These are phyloP conservation scores for Diaporthe sp. DNA, from an alignment of 2,329 filamentous ascomycete species.

Conservation along the genomic window DNA sequence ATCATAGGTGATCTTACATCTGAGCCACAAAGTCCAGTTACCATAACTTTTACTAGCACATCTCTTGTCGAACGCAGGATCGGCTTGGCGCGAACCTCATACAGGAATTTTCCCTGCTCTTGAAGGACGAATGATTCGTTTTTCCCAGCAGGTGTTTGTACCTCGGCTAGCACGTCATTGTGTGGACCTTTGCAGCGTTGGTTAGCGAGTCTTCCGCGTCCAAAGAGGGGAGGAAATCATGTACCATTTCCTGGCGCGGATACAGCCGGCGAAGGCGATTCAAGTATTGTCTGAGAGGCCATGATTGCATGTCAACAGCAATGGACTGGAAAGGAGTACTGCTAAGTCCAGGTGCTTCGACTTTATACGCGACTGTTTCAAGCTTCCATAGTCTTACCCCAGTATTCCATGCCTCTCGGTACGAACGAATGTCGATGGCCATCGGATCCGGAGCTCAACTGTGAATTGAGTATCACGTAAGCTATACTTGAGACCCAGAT, in stretches of 20 bases:
- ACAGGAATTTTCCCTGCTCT: neutral
- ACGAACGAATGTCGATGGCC: neutral
- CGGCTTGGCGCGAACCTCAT: neutral
- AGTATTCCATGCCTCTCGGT: neutral
- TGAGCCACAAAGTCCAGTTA: neutral
- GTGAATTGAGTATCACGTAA: too few relatives aligned
- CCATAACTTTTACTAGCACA: neutral
- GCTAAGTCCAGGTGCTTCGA: neutral
- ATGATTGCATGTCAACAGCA: neutral
- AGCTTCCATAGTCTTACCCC: neutral
- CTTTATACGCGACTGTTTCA: neutral
- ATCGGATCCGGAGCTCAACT: neutral
- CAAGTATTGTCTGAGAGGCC: neutral
- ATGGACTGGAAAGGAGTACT: neutral
- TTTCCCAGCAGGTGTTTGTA: neutral
- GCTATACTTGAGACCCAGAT: too few relatives aligned
- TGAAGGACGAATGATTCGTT: neutral
- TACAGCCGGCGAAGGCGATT: neutral
- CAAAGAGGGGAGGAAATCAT: neutral
- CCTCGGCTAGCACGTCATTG: neutral
- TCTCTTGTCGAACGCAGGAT: neutral
- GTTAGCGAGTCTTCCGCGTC: neutral
- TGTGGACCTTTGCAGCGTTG: neutral
- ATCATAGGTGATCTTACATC: neutral
- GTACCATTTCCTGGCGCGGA: neutral